phyloP scores from a whole-genome alignment of 768 basidiomycete genomes.

The Austroboletus festivus region DNA sequence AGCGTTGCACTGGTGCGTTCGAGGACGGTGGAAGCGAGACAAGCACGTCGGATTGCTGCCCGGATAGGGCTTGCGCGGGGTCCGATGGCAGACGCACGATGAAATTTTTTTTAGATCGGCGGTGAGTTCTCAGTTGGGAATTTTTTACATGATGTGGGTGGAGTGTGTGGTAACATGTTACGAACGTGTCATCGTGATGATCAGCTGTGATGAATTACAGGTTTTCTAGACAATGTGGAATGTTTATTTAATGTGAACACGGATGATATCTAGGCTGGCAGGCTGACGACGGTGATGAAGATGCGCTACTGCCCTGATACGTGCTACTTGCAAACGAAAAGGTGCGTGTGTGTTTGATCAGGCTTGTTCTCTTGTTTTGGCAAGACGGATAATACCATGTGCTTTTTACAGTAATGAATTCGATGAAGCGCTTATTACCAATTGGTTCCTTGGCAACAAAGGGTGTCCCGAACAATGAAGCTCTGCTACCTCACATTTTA shows the following conservation, averaged over 20 bases:
- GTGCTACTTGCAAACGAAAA: too few relatives aligned
- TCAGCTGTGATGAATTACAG: not conserved
- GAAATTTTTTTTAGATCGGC: not conserved
- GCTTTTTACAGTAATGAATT: too few relatives aligned
- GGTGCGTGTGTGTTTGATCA: too few relatives aligned
- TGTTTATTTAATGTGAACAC: constrained; percentile 2
- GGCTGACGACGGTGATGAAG: too few relatives aligned
- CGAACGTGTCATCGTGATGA: constrained; percentile 10
- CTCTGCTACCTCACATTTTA: too few relatives aligned
- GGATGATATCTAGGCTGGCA: not conserved
- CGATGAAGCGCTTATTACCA: too few relatives aligned
- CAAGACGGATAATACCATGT: too few relatives aligned
- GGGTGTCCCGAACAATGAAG: constrained; percentile 11
- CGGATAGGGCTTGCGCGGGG: constrained; percentile 70
- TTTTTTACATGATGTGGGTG: not conserved
- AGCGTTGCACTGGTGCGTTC: constrained; percentile 66
- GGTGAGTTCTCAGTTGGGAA: constrained; percentile 7
- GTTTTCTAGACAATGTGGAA: not conserved
- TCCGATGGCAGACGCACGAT: constrained; percentile 11
- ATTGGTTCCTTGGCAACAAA: constrained; percentile 1
- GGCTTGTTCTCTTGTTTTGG: too few relatives aligned
- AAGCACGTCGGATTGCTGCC: constrained; percentile 80
- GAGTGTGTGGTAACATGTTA: too few relatives aligned
- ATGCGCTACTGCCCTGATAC: too few relatives aligned
- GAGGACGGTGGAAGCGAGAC: constrained; percentile 62